Base-by-base conservation (phyloP, 148 eudicot genomes). In the Vaccinium darrowii region DNA sequence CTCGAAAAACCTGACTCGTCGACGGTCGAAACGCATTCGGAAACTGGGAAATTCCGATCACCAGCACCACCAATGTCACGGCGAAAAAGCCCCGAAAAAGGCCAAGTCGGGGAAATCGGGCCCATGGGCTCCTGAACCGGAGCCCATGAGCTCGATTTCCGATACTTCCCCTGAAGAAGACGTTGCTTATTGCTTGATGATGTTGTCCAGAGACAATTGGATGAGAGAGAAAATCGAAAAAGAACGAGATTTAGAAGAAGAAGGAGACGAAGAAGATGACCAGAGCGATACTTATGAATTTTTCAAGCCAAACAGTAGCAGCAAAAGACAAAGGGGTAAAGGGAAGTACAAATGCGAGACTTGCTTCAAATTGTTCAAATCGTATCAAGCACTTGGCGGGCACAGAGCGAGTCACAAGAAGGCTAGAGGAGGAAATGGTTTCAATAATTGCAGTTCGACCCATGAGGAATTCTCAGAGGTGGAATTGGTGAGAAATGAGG, bases 331-430 rank as follows among this genome's bases (percentile, higher is more conserved):
- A 3, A 25, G 16, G 36, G 73, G 15, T 10, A 67, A 67, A 67
- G 89, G 82, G 14, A 91, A 83, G 82, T 95, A 87, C 73, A 89
- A 85, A 86, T 95, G 98, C 82, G 92, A 91, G 13, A 92, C 93
- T 9, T 95, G 96, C 72, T 82, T 87, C 71, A 95, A 86, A 79
- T 84, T 84, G n/a, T 93, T 93, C 30, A 78, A 65, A 83, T 93
- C 98, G 1, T 95, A 95, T 79, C 98, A 95, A 76, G 98, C 98
- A 1, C 88, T 95, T 7, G 98, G 98, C 0, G 98, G 98, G 3
- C 98, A 93, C 89, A 88, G 92, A 84, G 94, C 96, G 0, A 95
- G 93, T 84, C 98, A 95, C 89, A 93, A 93, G 86, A 93, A 92
- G 60, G 36, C 69, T 16, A 86, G 47, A 43, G 47, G 47, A 87